Percentiles rank a stretch among this genome's conserved stretches.
Evolutionary conservation across 306 rosid genomes (phyloP).

Genomic region (Vicia sativa): DNA sequence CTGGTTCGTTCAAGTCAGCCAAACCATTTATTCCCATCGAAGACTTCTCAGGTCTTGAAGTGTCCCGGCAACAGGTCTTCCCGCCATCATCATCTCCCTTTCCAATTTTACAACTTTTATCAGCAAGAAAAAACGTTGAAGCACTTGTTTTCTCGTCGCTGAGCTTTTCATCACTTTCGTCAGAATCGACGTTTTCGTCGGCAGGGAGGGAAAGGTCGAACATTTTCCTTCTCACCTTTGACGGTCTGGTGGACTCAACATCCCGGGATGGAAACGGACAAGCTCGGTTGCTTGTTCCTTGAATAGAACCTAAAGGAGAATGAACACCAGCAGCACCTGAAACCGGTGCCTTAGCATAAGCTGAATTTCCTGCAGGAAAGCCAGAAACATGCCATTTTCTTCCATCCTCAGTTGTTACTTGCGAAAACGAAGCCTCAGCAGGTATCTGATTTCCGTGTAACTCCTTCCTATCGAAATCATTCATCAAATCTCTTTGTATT

Average conservation of each 20-base stretch:
- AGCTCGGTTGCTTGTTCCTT: slow-evolving; percentile 53
- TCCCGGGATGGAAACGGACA: slow-evolving; percentile 62
- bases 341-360: slow-evolving; percentile 51
- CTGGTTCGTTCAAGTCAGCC: slow-evolving; percentile 84
- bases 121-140: slow-evolving; percentile 47
- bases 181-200: slow-evolving; percentile 72
- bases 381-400: slow-evolving; percentile 61
- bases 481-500: slow-evolving; percentile 92
- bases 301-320: slow-evolving; percentile 60
- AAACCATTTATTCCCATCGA: slow-evolving; percentile 60
- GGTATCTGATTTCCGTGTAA: slow-evolving; percentile 55
- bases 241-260: slow-evolving; percentile 70
- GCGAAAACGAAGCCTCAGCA: slow-evolving; percentile 72
- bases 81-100: slow-evolving; percentile 51
- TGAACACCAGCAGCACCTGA: slow-evolving; percentile 69
- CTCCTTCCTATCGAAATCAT: slow-evolving; percentile 65
- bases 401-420: slow-evolving; percentile 58
- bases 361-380: slow-evolving; percentile 56
- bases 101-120: slow-evolving; percentile 46
- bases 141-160: slow-evolving; percentile 59
- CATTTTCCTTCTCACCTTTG: slow-evolving; percentile 71
- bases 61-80: slow-evolving; percentile 47
- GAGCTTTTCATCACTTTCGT: slow-evolving; percentile 84
- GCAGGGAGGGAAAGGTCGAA: slow-evolving; percentile 96
- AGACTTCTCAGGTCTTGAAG: slow-evolving; percentile 52